Conservation (phyloP, 768 basidiomycete genomes). For the Asterophora parasitica region DNA sequence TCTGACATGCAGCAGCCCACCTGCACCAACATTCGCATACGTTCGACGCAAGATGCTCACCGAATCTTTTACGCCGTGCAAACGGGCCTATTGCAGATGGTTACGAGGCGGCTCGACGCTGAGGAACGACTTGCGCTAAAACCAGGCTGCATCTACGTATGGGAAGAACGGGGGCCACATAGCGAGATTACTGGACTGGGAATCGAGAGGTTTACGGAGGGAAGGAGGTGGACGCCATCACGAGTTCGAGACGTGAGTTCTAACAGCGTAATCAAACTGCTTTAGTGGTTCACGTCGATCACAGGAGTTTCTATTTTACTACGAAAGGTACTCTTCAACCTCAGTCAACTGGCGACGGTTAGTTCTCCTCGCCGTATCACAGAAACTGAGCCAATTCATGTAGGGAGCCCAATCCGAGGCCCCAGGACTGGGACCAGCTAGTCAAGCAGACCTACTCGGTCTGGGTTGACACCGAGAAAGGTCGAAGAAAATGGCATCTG, state of each 20-base stretch:
- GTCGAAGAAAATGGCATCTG: slow-evolving; percentile 77
- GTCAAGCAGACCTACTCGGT: slow-evolving; percentile 86
- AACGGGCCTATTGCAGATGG: slow-evolving; percentile 59
- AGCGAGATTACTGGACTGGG: slow-evolving; percentile 73
- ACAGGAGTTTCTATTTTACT: slow-evolving; percentile 84
- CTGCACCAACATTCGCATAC: slow-evolving; percentile 66
- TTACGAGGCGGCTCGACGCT: slow-evolving; percentile 71
- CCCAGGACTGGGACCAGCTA: slow-evolving; percentile 60
- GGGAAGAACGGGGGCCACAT: slow-evolving; percentile 75
- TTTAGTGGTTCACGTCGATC: slow-evolving; percentile 12
- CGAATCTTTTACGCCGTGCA: slow-evolving; percentile 75
- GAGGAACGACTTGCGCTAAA: slow-evolving; percentile 62
- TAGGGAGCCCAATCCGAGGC: slow-evolving; percentile 15
- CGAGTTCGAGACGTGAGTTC: slow-evolving; percentile 71
- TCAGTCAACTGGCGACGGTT: slow-evolving; percentile 11
- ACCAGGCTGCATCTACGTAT: slow-evolving; percentile 54
- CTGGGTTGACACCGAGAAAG: slow-evolving; percentile 61
- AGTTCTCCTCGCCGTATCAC: background rate
- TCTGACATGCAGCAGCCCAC: slow-evolving; percentile 66
- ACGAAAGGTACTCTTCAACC: slow-evolving; percentile 60
- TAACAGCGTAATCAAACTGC: slow-evolving; percentile 10
- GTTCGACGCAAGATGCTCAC: slow-evolving; percentile 73
- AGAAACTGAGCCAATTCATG: background rate
- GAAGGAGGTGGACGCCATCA: slow-evolving; percentile 77
- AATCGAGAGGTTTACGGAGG: slow-evolving; percentile 84